Conservation (phyloP, 208 protist species). For the Trypanosoma avium region DNA sequence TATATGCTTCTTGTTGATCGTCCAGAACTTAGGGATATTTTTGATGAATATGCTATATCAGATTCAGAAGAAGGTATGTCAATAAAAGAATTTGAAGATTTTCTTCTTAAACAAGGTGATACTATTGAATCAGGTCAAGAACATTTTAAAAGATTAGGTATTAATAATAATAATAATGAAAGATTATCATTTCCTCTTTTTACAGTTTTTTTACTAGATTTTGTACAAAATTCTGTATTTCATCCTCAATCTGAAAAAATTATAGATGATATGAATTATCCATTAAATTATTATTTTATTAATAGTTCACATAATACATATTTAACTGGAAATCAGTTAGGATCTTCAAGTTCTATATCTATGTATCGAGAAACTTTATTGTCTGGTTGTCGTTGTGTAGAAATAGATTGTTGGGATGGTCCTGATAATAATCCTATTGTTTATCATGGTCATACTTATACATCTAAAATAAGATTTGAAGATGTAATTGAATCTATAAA, state of each 20-base stretch:
- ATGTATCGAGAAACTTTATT: conserved; percentile 75
- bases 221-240: conserved; percentile 38
- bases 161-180: conserved; percentile 13
- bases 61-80: conserved; percentile 36
- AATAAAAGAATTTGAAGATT: conserved; percentile 39
- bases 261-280: conserved; percentile 52
- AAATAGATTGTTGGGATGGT: conserved; percentile 87
- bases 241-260: conserved; percentile 14
- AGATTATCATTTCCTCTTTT: conserved; percentile 38
- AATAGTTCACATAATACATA: conserved; percentile 96
- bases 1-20: conserved; percentile 42
- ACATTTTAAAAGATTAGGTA: conserved; percentile 29
- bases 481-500: conserved; percentile 61
- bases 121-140: neutral
- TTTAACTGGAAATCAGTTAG: conserved; percentile 92
- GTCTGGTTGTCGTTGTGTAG: conserved; percentile 80
- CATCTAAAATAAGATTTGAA: conserved; percentile 66
- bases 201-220: conserved; percentile 35
- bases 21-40: conserved; percentile 42
- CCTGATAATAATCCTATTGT: conserved; percentile 66
- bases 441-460: conserved; percentile 82
- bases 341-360: conserved; percentile 42
- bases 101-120: conserved; percentile 39
- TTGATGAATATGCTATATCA: conserved; percentile 26
- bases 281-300: conserved; percentile 89